Percentiles rank a stretch among this genome's conserved stretches.
Evolutionary conservation across 257 asterid species (phyloP).

Genomic region (Ballota nigra): DNA sequence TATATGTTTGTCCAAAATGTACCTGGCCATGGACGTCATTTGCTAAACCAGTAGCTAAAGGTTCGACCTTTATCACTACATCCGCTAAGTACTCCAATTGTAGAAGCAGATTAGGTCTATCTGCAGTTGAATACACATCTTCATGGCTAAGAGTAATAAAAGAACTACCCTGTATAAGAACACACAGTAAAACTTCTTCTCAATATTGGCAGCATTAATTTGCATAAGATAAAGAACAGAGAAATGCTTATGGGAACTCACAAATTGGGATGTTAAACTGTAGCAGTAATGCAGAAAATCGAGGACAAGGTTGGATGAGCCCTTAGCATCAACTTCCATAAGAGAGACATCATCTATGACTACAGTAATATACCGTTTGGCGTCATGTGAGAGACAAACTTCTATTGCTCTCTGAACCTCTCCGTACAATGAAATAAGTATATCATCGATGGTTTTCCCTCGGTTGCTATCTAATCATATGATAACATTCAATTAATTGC

Average conservation of each 20-base stretch:
- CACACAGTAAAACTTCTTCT: slow-evolving; percentile 14
- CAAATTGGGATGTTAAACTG: slow-evolving; percentile 71
- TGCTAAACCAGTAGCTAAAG: slow-evolving; percentile 93
- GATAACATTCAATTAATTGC: neutral
- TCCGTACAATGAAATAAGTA: slow-evolving; percentile 57
- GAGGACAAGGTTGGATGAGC: slow-evolving; percentile 61
- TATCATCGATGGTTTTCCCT: slow-evolving; percentile 42
- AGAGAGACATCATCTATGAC: slow-evolving; percentile 85
- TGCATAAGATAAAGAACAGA: slow-evolving; percentile 1
- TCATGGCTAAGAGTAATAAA: slow-evolving; percentile 69
- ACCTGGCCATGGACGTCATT: slow-evolving; percentile 98
- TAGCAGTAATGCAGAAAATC: slow-evolving; percentile 82
- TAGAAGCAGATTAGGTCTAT: slow-evolving; percentile 49
- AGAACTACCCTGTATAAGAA: slow-evolving; percentile 57
- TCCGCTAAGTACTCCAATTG: slow-evolving; percentile 77
- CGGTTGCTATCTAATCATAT: slow-evolving; percentile 39
- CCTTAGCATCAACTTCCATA: slow-evolving; percentile 78
- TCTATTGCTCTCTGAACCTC: slow-evolving; percentile 76
- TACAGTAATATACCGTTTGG: slow-evolving; percentile 38
- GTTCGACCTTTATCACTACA: slow-evolving; percentile 73
- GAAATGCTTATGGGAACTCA: slow-evolving; percentile 33
- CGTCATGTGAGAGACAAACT: slow-evolving; percentile 39
- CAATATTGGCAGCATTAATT: neutral
- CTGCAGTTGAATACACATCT: slow-evolving; percentile 64
- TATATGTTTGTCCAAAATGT: too few species aligned